phyloP scores from a whole-genome alignment of 495 filamentous ascomycete genomes.

The Penicillium roqueforti region DNA sequence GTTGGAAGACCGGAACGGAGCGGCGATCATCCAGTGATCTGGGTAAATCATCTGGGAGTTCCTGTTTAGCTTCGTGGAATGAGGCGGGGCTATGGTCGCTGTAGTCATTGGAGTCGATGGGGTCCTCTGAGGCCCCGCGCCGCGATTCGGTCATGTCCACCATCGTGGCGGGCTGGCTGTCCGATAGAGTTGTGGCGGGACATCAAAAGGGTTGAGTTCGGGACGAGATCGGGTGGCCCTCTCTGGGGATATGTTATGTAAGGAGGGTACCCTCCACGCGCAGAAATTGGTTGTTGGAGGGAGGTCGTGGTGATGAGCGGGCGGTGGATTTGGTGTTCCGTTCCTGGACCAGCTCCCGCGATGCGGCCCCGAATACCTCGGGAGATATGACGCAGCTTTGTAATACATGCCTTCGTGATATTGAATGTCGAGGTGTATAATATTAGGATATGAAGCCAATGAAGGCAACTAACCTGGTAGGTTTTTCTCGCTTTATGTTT shows the following conservation, averaged over 20 bases:
- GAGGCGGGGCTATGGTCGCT: slow-evolving; percentile 20
- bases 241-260: background rate
- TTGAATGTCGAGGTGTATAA: background rate
- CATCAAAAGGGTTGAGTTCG: slow-evolving; percentile 14
- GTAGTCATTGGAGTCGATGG: slow-evolving; percentile 20
- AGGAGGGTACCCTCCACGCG: slow-evolving; percentile 7
- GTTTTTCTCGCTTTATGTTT: background rate
- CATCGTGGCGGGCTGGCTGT: slow-evolving; percentile 33
- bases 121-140: slow-evolving; percentile 37
- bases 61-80: slow-evolving; percentile 27
- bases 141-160: slow-evolving; percentile 39
- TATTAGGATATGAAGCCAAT: background rate
- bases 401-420: background rate
- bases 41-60: slow-evolving; percentile 82
- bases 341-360: slow-evolving; percentile 8
- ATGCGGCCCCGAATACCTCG: slow-evolving; percentile 13
- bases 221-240: slow-evolving; percentile 6
- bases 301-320: slow-evolving; percentile 12
- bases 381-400: slow-evolving; percentile 22
- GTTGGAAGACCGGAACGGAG: slow-evolving; percentile 52
- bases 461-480: background rate
- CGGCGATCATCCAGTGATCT: slow-evolving; percentile 86
- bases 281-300: slow-evolving; percentile 12
- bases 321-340: slow-evolving; percentile 12
- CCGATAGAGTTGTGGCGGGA: slow-evolving; percentile 16